Conservation (phyloP, 208 protist genomes). For the Wallacemonas rigidus region DNA sequence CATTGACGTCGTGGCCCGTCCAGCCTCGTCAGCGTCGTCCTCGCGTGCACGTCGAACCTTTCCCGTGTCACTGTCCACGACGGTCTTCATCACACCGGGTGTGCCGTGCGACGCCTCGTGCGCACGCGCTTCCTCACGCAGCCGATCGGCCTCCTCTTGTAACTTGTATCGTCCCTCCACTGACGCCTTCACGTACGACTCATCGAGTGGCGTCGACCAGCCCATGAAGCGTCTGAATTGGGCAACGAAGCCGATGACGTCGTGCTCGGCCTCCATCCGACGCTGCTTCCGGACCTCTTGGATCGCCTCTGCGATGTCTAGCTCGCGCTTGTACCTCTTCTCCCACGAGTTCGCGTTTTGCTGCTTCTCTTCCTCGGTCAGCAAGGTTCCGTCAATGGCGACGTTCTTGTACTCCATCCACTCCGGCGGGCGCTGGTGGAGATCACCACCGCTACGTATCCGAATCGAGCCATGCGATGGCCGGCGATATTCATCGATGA, state of each 20-base stretch:
- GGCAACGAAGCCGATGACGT: conserved; percentile 52
- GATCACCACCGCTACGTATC: conserved; percentile 36
- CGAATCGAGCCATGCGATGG: conserved; percentile 17
- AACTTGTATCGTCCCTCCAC: conserved; percentile 43
- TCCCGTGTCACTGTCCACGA: conserved; percentile 7
- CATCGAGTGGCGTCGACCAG: conserved; percentile 48
- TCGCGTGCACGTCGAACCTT: background rate
- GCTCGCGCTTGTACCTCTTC: conserved; percentile 63
- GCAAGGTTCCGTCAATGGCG: conserved; percentile 69
- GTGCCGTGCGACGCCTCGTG: background rate
- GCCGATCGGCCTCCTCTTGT: conserved; percentile 34
- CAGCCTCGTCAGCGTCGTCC: background rate
- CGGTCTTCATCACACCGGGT: background rate
- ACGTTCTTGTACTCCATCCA: conserved; percentile 85
- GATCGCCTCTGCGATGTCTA: conserved; percentile 73
- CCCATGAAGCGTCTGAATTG: conserved; percentile 50
- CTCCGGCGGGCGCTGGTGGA: conserved; percentile 61
- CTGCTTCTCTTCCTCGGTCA: conserved; percentile 47
- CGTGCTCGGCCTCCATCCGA: conserved; percentile 54
- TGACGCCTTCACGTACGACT: conserved; percentile 35
- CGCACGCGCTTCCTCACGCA: conserved; percentile 1
- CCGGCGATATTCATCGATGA: conserved; percentile 27
- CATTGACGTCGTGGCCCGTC: background rate
- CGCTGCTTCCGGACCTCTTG: conserved; percentile 57
- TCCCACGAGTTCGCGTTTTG: conserved; percentile 39